Evolutionary conservation across 805 yeast genomes (phyloP), one percentile per base, ranked within the genome.

Genomic region (Hanseniaspora nectarophila): DNA sequence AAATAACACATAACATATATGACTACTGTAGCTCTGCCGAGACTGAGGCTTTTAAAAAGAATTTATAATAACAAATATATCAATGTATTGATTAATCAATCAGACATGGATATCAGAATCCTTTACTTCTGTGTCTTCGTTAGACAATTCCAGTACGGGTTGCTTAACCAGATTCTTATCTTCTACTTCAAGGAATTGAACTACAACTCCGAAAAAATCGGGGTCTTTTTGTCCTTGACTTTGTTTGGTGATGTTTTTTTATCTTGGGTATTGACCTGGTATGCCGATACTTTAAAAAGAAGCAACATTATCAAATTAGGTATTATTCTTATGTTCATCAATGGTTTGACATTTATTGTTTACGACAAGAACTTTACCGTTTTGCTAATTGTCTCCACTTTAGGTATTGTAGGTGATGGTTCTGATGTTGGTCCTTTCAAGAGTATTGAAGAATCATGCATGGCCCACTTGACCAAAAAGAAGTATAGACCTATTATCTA

Each of bases 371-470:
- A 76, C 57, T 85, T 71, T 62, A 61, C 67, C 56, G 56, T 82
- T 1, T 68, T 87, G 37, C 67, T 87, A 20, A 23, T 72, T 2
- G 92, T 92, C 8, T 92, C 95, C 2, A 75, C 85, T 2, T 54
- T 85, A 29, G 95, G 95, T 1, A 95, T 87, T 16, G 83, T 87
- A 7, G 84, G 95, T 2, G 78, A 86, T 28, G 95, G 95, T 23
- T 88, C 82, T 60, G 95, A 87, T 61, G 85, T 89, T 0, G 95
- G 95, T 0, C 95, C 95, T 0, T 87, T 87, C 65, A 82, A 84
- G 61, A 78, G 92, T 0, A 79, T 87, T 28, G 95, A 87, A 63
- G 95, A 86, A 61, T 80, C 90, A 1, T 74, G 85, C 37, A 71
- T 87, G 46, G 92, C 95, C 0, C 90, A 85, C 64, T 67, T 87